phyloP scores from a whole-genome alignment of 495 filamentous ascomycete species.

The Choiromyces venosus region DNA sequence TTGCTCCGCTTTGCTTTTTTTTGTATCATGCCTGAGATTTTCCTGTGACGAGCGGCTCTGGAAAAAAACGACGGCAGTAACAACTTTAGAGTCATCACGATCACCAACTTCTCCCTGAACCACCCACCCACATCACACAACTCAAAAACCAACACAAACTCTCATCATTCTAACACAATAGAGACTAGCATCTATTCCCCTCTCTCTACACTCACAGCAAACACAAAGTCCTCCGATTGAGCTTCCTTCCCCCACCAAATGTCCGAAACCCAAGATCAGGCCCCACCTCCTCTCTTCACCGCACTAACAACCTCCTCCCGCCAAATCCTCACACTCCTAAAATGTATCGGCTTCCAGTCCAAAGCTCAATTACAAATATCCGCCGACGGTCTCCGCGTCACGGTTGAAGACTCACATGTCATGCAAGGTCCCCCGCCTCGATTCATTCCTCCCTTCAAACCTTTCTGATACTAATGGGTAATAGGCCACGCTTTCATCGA shows the following conservation, averaged over 20 bases:
- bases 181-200: not conserved
- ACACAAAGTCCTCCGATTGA: not conserved
- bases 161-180: conserved; percentile 4
- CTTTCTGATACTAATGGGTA: conserved; percentile 8
- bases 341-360: conserved; percentile 73
- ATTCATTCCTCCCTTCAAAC: conserved; percentile 12
- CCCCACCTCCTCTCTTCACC: conserved; percentile 59
- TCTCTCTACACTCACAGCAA: conserved; percentile 1
- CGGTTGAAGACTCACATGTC: conserved; percentile 73
- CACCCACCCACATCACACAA: conserved; percentile 19
- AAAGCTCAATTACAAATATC: conserved; percentile 81
- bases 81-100: not conserved
- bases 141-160: conserved; percentile 17
- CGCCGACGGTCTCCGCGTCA: conserved; percentile 74
- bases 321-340: conserved; percentile 82
- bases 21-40: not conserved
- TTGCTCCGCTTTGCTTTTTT: not conserved
- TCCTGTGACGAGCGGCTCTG: not conserved
- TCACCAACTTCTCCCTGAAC: conserved; percentile 26
- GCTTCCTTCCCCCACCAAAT: not conserved
- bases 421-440: conserved; percentile 62
- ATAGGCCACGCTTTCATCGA: conserved; percentile 74
- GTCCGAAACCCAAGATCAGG: conserved; percentile 19
- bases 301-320: conserved; percentile 81
- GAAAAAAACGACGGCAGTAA: not conserved